phyloP scores from a whole-genome alignment of 192 early-diverging fungal genomes.

The Paraglomus brasilianum region DNA sequence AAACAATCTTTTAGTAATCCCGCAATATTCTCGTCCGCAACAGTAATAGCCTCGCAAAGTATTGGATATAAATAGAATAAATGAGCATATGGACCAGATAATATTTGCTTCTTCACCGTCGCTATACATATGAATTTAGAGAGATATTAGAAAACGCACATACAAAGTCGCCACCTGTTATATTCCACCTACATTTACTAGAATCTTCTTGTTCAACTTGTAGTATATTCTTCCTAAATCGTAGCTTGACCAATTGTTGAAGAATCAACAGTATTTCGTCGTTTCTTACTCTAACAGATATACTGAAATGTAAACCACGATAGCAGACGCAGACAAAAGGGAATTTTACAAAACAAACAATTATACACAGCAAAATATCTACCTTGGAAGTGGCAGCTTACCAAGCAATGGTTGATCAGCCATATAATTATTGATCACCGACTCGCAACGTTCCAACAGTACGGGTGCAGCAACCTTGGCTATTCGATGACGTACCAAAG shows the following conservation, averaged over 20 bases:
- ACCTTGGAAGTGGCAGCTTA: conserved; percentile 70
- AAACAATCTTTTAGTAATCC: conserved; percentile 41
- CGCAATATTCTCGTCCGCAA: conserved; percentile 45
- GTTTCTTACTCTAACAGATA: conserved; percentile 50
- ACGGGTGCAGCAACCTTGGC: conserved; percentile 62
- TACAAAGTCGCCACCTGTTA: background rate
- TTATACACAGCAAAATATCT: conserved; percentile 35
- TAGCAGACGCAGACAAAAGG: conserved; percentile 14
- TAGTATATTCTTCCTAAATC: conserved; percentile 48
- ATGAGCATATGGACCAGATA: conserved; percentile 61
- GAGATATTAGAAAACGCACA: background rate
- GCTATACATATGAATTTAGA: conserved; percentile 13
- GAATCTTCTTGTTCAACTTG: conserved; percentile 35
- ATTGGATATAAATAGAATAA: conserved; percentile 69
- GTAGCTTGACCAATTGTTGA: conserved; percentile 46
- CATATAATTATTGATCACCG: conserved; percentile 57
- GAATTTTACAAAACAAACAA: conserved; percentile 37
- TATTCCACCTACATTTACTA: conserved; percentile 39
- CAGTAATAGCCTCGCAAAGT: conserved; percentile 57
- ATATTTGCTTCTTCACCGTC: conserved; percentile 43
- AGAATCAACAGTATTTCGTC: conserved; percentile 59
- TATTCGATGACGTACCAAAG: conserved; percentile 53
- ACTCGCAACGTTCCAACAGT: conserved; percentile 60
- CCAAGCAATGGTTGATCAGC: conserved; percentile 66
- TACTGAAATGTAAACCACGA: conserved; percentile 25